phyloP scores from a whole-genome alignment of 225 moss, liverwort and hornwort species.

The Sphagnum tenellum region DNA sequence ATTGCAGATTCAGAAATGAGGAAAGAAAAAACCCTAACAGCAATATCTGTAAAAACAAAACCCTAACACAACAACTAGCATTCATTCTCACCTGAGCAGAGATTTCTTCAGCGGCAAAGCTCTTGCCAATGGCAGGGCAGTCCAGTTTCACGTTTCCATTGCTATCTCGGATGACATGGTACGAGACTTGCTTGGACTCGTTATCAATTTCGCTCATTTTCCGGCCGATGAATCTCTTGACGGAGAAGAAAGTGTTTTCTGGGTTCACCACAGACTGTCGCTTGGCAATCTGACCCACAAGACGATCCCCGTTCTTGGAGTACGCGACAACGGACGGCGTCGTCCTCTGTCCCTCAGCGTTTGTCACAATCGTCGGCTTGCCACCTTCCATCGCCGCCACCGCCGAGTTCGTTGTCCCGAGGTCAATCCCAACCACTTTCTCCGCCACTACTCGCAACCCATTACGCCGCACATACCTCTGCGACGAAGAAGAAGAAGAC shows the following conservation, averaged over 20 bases:
- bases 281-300: slow-evolving; percentile 95
- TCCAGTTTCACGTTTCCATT: slow-evolving; percentile 55
- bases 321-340: slow-evolving; percentile 71
- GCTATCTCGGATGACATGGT: slow-evolving; percentile 37
- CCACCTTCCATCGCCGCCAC: slow-evolving; percentile 60
- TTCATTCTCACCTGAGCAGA: slow-evolving; percentile 62
- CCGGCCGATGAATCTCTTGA: slow-evolving; percentile 56
- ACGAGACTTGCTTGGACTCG: slow-evolving; percentile 48
- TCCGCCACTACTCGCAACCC: slow-evolving; percentile 28
- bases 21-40: no score
- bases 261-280: slow-evolving; percentile 97
- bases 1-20: no score
- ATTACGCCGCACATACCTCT: no score
- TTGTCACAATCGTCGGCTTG: slow-evolving; percentile 43
- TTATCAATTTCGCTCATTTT: slow-evolving; percentile 53
- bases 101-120: slow-evolving; percentile 57
- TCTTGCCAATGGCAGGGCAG: slow-evolving; percentile 46
- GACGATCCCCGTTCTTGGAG: slow-evolving; percentile 82
- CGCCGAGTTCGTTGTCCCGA: slow-evolving; percentile 53
- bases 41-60: no score
- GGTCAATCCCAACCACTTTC: slow-evolving; percentile 54
- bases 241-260: slow-evolving; percentile 79
- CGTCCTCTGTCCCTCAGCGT: slow-evolving; percentile 51
- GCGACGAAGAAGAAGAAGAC: no score
- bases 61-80: no score